A percentile compares a stretch with the other conserved stretches of the same genome.
phyloP scores from a whole-genome alignment of 1,284 basidiomycete genomes.

The Sanghuangporus sanghuang region DNA sequence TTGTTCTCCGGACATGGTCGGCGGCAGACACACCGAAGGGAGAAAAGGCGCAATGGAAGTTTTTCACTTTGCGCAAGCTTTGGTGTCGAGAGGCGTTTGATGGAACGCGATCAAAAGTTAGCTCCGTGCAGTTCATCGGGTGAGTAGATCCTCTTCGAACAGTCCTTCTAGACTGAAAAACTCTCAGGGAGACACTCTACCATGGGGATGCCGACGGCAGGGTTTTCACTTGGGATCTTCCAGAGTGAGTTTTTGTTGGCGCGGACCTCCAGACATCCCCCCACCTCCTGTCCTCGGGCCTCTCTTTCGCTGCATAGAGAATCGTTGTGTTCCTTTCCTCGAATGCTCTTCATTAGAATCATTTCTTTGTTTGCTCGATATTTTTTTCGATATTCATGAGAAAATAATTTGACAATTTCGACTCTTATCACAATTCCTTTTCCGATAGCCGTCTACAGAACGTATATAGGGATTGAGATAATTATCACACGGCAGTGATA shows the following conservation, averaged over 20 bases:
- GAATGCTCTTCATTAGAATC: too few relatives aligned
- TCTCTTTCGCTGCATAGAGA: too few relatives aligned
- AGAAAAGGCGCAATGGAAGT: conserved; percentile 66
- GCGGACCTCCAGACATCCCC: neutral
- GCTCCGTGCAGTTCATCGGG: conserved; percentile 67
- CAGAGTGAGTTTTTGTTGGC: conserved; percentile 36
- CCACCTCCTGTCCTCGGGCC: neutral
- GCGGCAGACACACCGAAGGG: conserved; percentile 59
- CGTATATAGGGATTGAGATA: neutral
- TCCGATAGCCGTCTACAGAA: too few relatives aligned
- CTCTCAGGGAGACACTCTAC: conserved; percentile 50
- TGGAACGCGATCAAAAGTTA: conserved; percentile 42
- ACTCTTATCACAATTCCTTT: too few relatives aligned
- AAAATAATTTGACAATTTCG: too few relatives aligned
- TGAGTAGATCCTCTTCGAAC: conserved; percentile 30
- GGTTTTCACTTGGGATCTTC: conserved; percentile 56
- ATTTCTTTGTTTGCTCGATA: too few relatives aligned
- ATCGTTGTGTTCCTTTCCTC: too few relatives aligned
- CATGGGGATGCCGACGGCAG: conserved; percentile 66
- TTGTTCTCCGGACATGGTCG: conserved; percentile 70
- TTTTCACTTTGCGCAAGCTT: conserved; percentile 59
- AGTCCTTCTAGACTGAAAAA: conserved; percentile 3
- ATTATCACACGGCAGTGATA: neutral
- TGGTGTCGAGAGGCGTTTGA: conserved; percentile 38
- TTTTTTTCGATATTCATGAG: too few relatives aligned